These are phyloP conservation scores for Cyclospora cayetanensis DNA, from an alignment of 169 alveolate genomes.

Conservation along the genomic window DNA sequence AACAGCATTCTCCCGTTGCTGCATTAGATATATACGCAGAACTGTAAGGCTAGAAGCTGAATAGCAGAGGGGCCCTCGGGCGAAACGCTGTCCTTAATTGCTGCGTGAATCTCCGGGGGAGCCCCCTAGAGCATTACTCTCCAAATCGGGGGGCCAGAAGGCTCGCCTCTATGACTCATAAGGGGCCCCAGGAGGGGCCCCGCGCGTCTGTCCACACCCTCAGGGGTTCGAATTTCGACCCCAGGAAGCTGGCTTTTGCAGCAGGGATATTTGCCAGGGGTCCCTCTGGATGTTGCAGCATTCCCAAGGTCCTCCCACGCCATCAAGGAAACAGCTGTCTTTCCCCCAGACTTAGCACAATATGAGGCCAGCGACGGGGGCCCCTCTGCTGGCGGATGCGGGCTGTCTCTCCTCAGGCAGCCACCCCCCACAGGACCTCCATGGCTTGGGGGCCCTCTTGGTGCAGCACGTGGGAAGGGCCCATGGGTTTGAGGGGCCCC, in stretches of 20 bases:
- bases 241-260: not conserved
- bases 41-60: too few species aligned
- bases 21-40: too few species aligned
- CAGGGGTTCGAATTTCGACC: not conserved
- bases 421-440: not conserved
- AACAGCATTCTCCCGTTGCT: too few species aligned
- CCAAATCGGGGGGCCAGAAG: too few species aligned
- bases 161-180: not conserved
- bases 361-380: not conserved
- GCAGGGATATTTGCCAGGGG: too few species aligned
- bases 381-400: not conserved
- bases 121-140: too few species aligned
- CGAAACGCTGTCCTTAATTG: not conserved
- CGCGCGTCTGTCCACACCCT: not conserved
- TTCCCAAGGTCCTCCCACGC: too few species aligned
- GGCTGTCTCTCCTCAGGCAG: not conserved
- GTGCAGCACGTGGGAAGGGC: conserved; percentile 11
- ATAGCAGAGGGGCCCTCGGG: not conserved
- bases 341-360: not conserved
- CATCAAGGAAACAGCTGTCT: too few species aligned
- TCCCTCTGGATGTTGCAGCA: too few species aligned
- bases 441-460: not conserved
- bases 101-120: not conserved
- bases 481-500: conserved; percentile 21
- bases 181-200: conserved; percentile 17